Base-by-base conservation (phyloP, 1,284 basidiomycete species). In the Omphalotus olearius region DNA sequence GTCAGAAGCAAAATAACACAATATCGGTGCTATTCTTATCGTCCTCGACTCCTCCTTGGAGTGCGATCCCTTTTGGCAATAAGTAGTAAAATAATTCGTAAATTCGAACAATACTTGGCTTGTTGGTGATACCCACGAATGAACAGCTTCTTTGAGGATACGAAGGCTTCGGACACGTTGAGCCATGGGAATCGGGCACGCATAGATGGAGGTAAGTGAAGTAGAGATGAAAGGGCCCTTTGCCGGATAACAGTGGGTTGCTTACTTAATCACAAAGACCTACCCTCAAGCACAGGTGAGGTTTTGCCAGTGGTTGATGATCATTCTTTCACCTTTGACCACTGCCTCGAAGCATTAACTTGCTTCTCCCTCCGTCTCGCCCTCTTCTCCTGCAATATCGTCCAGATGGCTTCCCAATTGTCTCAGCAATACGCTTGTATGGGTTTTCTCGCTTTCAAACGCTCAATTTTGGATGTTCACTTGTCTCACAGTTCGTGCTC, bases 341-440 rank as follows among this genome's bases (percentile, higher is more conserved):
- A 42, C 62, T 55, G 60, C 66, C 56, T 53, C 66, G 85, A 88
- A 82, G 85, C 85, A 88, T 88, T 88, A 80, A 70, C 69, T 89
- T 89, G 86, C 85, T 87, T 89, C 83, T 67, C 54, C 64, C 64
- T 59, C 59, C 59, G 56, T 56, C 63, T 57, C 65, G 65, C 64
- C 59, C 64, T 62, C 65, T 64, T 62, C 66, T 63, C 58, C 65
- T 66, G 62, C 60, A 65, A 62, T 61, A 52, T 50, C 57, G 56
- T 54, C 56, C 61, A 58, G 64, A 86, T 86, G 83, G 75, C 82
- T 61, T 79, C 83, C 53, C 76, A 80, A 68, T 69, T 77, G 57
- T 79, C 85, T 60, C 83, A 85, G 73, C 85, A 88, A 73, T 87
- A 85, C 64, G 85, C 88, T 64, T 91, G 89, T 92, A 54, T 74